Evolutionary conservation across 352 stramenopile genomes (phyloP).

Genomic region (Pythium apleroticum): DNA sequence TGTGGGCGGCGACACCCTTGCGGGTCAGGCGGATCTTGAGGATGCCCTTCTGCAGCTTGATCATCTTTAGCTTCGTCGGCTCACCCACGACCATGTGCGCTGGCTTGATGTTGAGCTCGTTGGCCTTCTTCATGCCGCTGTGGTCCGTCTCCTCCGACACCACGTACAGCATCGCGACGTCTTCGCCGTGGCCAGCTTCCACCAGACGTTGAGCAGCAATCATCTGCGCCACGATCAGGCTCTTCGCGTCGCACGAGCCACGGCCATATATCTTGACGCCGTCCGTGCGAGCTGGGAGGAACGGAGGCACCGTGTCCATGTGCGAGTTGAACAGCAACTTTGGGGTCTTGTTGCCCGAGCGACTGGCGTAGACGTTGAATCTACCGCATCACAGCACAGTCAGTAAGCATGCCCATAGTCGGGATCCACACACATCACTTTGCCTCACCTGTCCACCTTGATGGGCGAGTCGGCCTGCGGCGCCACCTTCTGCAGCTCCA

Average conservation of each 20-base stretch:
- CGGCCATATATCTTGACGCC: slow-evolving; percentile 72
- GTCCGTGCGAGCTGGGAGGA: slow-evolving; percentile 62
- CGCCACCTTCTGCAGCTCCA: slow-evolving; percentile 72
- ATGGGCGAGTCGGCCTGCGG: slow-evolving; percentile 59
- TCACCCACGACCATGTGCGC: slow-evolving; percentile 80
- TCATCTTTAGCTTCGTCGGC: slow-evolving; percentile 78
- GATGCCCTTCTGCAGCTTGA: slow-evolving; percentile 86
- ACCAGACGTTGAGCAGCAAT: slow-evolving; percentile 70
- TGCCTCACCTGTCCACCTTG: slow-evolving; percentile 52
- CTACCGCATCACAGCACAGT: slow-evolving; percentile 21
- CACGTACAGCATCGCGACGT: slow-evolving; percentile 80
- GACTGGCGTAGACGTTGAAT: slow-evolving; percentile 78
- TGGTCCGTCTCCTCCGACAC: slow-evolving; percentile 89
- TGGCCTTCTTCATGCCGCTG: slow-evolving; percentile 88
- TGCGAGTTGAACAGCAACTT: slow-evolving; percentile 85
- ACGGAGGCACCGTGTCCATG: slow-evolving; percentile 83
- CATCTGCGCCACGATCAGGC: slow-evolving; percentile 81
- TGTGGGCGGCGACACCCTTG: slow-evolving; percentile 78
- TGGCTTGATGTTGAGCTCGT: slow-evolving; percentile 72
- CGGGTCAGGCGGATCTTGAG: slow-evolving; percentile 79
- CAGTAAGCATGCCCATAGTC: neutral
- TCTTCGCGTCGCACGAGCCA: slow-evolving; percentile 84
- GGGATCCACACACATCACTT: neutral
- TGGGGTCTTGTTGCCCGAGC: slow-evolving; percentile 50
- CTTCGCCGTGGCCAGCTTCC: slow-evolving; percentile 50